Evolutionary conservation across 208 protist species (phyloP).

Genomic region (Leishmania major): DNA sequence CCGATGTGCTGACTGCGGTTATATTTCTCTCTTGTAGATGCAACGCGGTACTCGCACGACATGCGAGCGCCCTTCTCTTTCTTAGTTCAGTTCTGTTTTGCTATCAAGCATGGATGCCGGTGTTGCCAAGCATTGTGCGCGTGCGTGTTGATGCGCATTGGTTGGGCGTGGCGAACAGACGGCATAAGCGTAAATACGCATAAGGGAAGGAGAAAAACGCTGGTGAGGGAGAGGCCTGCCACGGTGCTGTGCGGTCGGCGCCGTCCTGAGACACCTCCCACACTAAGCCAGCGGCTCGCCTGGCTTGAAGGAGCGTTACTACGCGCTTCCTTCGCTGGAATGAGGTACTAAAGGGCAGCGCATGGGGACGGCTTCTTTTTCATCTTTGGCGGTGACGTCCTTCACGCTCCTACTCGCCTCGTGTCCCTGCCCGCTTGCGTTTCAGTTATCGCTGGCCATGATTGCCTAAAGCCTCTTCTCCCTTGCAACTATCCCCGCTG

Average conservation of each 20-base stretch:
- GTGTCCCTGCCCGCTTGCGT: neutral
- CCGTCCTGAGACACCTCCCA: neutral
- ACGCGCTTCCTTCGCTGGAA: neutral
- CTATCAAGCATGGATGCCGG: neutral
- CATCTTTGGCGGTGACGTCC: neutral
- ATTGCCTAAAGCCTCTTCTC: neutral
- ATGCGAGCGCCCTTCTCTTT: neutral
- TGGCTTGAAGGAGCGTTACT: neutral
- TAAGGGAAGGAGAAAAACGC: neutral
- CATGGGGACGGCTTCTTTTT: neutral
- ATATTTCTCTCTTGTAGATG: neutral
- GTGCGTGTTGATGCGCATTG: neutral
- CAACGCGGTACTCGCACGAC: neutral
- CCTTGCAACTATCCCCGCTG: neutral
- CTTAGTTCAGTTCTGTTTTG: neutral
- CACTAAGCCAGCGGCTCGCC: neutral
- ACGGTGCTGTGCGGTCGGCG: neutral
- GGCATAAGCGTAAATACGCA: neutral
- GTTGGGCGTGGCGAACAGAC: neutral
- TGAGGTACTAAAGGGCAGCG: neutral
- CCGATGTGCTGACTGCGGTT: neutral
- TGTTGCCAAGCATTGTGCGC: neutral
- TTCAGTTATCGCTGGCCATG: neutral
- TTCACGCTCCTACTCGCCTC: neutral
- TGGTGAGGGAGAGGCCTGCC: neutral